A percentile compares a stretch with the other conserved stretches of the same genome.
Conservation (phyloP, 306 rosid genomes). For the Spatholobus suberectus region DNA sequence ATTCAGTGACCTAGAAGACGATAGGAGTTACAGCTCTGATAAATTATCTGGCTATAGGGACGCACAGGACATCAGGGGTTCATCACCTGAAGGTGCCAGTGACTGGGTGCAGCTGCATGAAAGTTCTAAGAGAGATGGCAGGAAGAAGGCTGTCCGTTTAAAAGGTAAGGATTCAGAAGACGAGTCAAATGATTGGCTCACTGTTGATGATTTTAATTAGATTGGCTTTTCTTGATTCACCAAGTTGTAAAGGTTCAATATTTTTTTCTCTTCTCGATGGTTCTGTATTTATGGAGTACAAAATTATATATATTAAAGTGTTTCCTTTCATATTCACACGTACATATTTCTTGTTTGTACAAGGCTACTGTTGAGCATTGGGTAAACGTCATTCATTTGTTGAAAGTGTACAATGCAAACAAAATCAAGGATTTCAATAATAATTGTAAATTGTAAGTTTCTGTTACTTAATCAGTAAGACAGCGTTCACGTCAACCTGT, state of each 20-base stretch:
- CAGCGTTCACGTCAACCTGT: background rate
- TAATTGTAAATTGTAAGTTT: background rate
- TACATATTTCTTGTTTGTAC: slow-evolving; percentile 8
- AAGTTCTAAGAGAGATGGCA: slow-evolving; percentile 47
- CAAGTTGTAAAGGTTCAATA: slow-evolving; percentile 57
- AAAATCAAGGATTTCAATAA: slow-evolving; percentile 10
- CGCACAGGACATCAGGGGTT: slow-evolving; percentile 46
- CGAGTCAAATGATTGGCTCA: slow-evolving; percentile 89
- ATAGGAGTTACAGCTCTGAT: slow-evolving; percentile 59
- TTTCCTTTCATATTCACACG: slow-evolving; percentile 31
- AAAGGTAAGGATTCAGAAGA: slow-evolving; percentile 81
- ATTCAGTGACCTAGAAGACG: slow-evolving; percentile 86
- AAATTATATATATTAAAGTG: slow-evolving; percentile 29
- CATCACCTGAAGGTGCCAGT: slow-evolving; percentile 67
- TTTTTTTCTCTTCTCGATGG: slow-evolving; percentile 19
- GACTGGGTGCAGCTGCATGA: slow-evolving; percentile 83
- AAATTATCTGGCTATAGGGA: slow-evolving; percentile 50
- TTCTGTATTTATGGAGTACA: slow-evolving; percentile 39
- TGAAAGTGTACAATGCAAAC: slow-evolving; percentile 5
- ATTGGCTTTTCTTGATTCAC: slow-evolving; percentile 18
- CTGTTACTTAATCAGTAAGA: background rate
- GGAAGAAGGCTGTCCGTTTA: slow-evolving; percentile 39
- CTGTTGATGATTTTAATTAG: slow-evolving; percentile 72
- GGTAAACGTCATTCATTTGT: slow-evolving; percentile 6
- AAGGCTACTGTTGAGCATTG: slow-evolving; percentile 15